These are phyloP conservation scores for Myxozyma mucilagina DNA, from an alignment of 805 yeast genomes.

Conservation along the genomic window DNA sequence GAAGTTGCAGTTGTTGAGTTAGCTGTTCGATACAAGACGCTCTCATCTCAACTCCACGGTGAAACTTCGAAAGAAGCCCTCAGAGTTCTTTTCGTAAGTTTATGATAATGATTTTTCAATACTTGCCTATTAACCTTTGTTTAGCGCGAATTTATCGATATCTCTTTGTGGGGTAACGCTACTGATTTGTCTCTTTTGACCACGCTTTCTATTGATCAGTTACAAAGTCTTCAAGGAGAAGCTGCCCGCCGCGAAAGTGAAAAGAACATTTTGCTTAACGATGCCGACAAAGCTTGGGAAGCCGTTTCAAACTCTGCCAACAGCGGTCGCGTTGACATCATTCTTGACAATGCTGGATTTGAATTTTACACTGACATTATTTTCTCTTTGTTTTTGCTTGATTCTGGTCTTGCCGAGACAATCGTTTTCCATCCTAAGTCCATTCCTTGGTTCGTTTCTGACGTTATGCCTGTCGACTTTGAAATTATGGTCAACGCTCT, in stretches of 20 bases:
- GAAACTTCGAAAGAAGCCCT: slow-evolving; percentile 34
- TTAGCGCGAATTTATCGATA: slow-evolving; percentile 80
- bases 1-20: slow-evolving; percentile 77
- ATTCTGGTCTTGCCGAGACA: slow-evolving; percentile 60
- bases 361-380: slow-evolving; percentile 87
- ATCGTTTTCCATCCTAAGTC: slow-evolving; percentile 79
- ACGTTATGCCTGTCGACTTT: slow-evolving; percentile 84
- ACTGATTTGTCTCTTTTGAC: slow-evolving; percentile 89
- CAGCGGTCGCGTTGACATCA: slow-evolving; percentile 34
- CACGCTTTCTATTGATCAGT: slow-evolving; percentile 79
- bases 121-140: slow-evolving; percentile 41
- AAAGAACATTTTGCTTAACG: slow-evolving; percentile 33
- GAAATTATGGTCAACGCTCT: slow-evolving; percentile 32
- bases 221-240: slow-evolving; percentile 87
- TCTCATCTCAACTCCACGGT: slow-evolving; percentile 38
- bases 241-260: slow-evolving; percentile 59
- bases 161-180: slow-evolving; percentile 97
- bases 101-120: slow-evolving; percentile 34
- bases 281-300: slow-evolving; percentile 31
- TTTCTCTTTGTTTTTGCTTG: slow-evolving; percentile 65
- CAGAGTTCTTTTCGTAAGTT: slow-evolving; percentile 27
- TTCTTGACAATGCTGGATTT: slow-evolving; percentile 88
- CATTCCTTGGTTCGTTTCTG: slow-evolving; percentile 97
- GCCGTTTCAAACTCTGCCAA: slow-evolving; percentile 10
- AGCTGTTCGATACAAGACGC: slow-evolving; percentile 59